phyloP scores from a whole-genome alignment of 441 rosid genomes.

The Brassica hybrid region DNA sequence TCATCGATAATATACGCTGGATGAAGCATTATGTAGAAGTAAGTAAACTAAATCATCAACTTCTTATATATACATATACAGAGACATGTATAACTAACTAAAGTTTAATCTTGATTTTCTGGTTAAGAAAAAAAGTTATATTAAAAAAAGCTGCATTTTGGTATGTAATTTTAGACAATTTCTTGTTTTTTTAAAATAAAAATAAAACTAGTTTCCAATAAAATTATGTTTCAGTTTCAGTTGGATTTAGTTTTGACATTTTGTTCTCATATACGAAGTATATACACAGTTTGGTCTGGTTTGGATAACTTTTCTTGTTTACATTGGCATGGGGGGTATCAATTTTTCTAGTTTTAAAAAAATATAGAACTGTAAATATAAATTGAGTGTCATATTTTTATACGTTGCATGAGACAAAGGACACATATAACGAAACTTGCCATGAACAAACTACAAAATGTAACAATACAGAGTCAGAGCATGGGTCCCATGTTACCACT shows the following conservation, averaged over 20 bases:
- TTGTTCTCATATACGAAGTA: not conserved
- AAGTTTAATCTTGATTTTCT: not conserved
- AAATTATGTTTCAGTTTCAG: too few species aligned
- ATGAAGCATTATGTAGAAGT: slow-evolving; percentile 25
- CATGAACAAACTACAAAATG: slow-evolving; percentile 3
- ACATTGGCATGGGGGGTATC: not conserved
- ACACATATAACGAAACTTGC: not conserved
- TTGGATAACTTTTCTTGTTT: not conserved
- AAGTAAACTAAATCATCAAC: not conserved
- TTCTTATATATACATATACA: not conserved
- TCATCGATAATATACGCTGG: not conserved
- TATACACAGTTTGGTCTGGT: not conserved
- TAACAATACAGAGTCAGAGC: slow-evolving; percentile 13
- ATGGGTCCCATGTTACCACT: slow-evolving; percentile 9
- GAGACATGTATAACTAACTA: not conserved
- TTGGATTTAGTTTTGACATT: too few species aligned
- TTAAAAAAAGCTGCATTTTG: not conserved
- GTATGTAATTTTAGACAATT: not conserved
- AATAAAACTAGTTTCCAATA: not conserved
- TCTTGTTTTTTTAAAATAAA: not conserved
- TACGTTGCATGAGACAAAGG: not conserved
- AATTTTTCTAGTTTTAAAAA: not conserved
- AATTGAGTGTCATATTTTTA: not conserved
- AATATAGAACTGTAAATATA: not conserved
- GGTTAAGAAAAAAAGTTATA: not conserved